phyloP scores from a whole-genome alignment of 805 yeast species.

The Candida boleticola region DNA sequence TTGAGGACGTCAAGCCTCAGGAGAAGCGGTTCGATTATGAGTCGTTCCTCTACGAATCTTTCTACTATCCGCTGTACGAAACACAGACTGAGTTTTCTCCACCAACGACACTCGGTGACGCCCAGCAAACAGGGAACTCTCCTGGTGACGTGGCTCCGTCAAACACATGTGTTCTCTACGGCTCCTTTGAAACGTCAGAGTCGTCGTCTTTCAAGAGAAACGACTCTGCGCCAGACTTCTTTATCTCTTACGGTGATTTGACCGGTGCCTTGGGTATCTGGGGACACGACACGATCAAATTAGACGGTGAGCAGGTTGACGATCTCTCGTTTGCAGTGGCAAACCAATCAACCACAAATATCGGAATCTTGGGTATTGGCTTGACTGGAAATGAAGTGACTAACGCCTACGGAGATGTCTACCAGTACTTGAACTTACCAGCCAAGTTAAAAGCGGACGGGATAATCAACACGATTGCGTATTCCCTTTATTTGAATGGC shows the following conservation, averaged over 20 bases:
- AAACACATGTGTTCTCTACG: slow-evolving; percentile 43
- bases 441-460: slow-evolving; percentile 31
- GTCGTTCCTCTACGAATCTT: slow-evolving; percentile 9
- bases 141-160: slow-evolving; percentile 11
- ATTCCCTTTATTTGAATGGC: slow-evolving; percentile 35
- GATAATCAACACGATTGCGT: slow-evolving; percentile 28
- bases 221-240: slow-evolving; percentile 37
- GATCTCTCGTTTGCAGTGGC: slow-evolving; percentile 74
- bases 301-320: slow-evolving; percentile 49
- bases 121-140: neutral
- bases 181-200: slow-evolving; percentile 44
- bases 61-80: too few species aligned
- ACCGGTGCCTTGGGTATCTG: slow-evolving; percentile 49
- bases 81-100: slow-evolving; percentile 19
- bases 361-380: slow-evolving; percentile 77
- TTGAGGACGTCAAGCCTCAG: too few species aligned
- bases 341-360: slow-evolving; percentile 55
- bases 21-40: slow-evolving; percentile 18
- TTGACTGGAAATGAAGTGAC: slow-evolving; percentile 67
- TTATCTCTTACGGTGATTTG: slow-evolving; percentile 48
- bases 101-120: slow-evolving; percentile 1
- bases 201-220: slow-evolving; percentile 42
- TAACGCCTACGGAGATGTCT: neutral
- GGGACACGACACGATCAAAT: slow-evolving; percentile 60
- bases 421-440: slow-evolving; percentile 37